Percentiles rank a stretch among this genome's conserved stretches.
phyloP scores from a whole-genome alignment of 2,329 filamentous ascomycete genomes.

The Paracamarosporium sp. region DNA sequence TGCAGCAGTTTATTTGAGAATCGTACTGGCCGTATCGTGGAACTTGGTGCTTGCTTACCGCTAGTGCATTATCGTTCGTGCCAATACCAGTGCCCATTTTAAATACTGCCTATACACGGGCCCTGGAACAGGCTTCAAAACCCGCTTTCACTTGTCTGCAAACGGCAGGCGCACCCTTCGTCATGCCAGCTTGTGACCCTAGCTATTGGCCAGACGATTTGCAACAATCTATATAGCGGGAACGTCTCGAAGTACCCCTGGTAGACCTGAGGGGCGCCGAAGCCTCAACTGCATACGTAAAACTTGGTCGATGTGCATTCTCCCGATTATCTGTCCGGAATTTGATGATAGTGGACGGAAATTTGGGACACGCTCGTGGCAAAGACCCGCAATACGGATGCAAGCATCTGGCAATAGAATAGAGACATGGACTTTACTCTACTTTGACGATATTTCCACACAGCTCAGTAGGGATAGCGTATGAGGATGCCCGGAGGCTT shows the following conservation, averaged over 20 bases:
- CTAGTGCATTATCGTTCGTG: background rate
- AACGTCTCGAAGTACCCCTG: background rate
- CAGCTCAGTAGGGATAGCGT: background rate
- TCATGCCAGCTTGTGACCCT: background rate
- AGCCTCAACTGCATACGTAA: background rate
- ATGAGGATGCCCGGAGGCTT: background rate
- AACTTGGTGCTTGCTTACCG: background rate
- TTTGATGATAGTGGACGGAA: background rate
- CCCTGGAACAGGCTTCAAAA: slow-evolving; percentile 2
- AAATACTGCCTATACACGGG: background rate
- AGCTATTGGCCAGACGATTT: background rate
- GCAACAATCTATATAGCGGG: background rate
- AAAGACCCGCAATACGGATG: background rate
- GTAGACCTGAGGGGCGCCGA: background rate
- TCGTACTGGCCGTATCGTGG: background rate
- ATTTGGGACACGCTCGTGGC: background rate
- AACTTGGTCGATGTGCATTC: background rate
- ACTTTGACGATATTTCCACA: background rate
- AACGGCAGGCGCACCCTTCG: slow-evolving; percentile 1
- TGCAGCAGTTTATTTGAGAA: background rate
- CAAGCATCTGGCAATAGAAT: background rate
- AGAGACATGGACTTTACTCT: background rate
- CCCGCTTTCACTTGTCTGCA: slow-evolving; percentile 2
- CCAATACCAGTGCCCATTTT: background rate
- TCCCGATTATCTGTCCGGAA: background rate